Evolutionary conservation across 768 basidiomycete species (phyloP), one percentile per base, ranked within the genome.

Genomic region (Paxillus involutus): DNA sequence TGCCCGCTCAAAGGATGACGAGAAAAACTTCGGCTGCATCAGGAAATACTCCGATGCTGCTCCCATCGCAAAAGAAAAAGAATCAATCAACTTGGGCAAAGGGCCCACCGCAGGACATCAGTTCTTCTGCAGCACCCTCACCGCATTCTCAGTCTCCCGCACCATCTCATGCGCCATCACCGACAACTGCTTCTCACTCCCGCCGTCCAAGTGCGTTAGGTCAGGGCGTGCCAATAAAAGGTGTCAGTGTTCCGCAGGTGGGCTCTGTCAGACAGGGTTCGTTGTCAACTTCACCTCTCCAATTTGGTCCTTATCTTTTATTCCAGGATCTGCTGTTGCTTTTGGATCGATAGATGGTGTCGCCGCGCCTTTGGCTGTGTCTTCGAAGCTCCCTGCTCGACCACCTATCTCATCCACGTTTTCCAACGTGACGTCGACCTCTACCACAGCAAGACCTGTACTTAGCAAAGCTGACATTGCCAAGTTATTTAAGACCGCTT

Each of bases 21-120:
- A n/a, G 90, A 89, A 94, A 88, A 86, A 83, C 83, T 76, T 85
- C 89, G 63, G 82, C 86, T 73, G 79, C 83, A 73, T 77, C 88
- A 73, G 77, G 76, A 76, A 87, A 86, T 83, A 86, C 76, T 78
- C 80, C 81, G 74, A 71, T 83, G 76, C 83, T 78, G 81, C 84
- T 86, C 77, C 75, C 87, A 71, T 71, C 80, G 78, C 83, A 85
- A 80, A n/a, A n/a, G n/a, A n/a, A n/a, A n/a, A n/a, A n/a, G n/a
- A n/a, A n/a, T 92, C 91, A n/a, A n/a, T n/a, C n/a, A n/a, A n/a
- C n/a, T n/a, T n/a, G n/a, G n/a, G n/a, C n/a, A n/a, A n/a, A n/a
- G n/a, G n/a, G n/a, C n/a, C n/a, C n/a, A n/a, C n/a, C n/a, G n/a
- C n/a, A n/a, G n/a, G n/a, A n/a, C n/a, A n/a, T n/a, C n/a, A n/a